phyloP scores from a whole-genome alignment of 176 grass and related monocot genomes.

The Triticum monococcum region DNA sequence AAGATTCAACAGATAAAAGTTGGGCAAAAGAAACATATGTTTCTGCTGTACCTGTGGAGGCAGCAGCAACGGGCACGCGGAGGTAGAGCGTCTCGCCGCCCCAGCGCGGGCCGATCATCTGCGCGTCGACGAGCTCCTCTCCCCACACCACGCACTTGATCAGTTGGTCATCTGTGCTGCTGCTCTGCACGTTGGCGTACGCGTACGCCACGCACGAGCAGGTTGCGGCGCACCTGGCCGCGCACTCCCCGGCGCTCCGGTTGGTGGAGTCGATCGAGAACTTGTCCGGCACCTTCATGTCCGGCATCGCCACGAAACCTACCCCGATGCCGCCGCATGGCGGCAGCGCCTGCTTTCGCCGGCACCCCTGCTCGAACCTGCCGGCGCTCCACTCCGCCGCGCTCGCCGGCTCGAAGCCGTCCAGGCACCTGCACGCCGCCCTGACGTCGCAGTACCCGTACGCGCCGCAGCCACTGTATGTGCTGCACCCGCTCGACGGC shows the following conservation, averaged over 20 bases:
- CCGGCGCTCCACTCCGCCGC: not conserved
- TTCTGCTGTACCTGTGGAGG: not conserved
- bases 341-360: slow-evolving; percentile 21
- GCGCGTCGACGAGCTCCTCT: slow-evolving; percentile 39
- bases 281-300: slow-evolving; percentile 47
- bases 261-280: not conserved
- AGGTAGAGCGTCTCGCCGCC: slow-evolving; percentile 51
- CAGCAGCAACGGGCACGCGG: slow-evolving; percentile 26
- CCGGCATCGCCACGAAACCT: slow-evolving; percentile 30
- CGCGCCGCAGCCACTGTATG: slow-evolving; percentile 22
- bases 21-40: too few species aligned
- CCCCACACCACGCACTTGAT: slow-evolving; percentile 52
- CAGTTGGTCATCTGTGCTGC: slow-evolving; percentile 1
- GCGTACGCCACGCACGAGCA: slow-evolving; percentile 71
- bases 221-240: slow-evolving; percentile 37
- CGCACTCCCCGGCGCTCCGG: slow-evolving; percentile 31
- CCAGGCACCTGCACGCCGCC: slow-evolving; percentile 34
- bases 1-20: not conserved
- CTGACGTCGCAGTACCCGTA: slow-evolving; percentile 37
- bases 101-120: slow-evolving; percentile 23
- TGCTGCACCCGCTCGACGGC: slow-evolving; percentile 17
- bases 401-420: slow-evolving; percentile 38
- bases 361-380: slow-evolving; percentile 33
- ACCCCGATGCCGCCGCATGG: not conserved
- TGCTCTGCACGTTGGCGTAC: slow-evolving; percentile 28